Evolutionary conservation across 257 asterid genomes (phyloP), one percentile per base, ranked within the genome.

Genomic region (Phtheirospermum japonicum): DNA sequence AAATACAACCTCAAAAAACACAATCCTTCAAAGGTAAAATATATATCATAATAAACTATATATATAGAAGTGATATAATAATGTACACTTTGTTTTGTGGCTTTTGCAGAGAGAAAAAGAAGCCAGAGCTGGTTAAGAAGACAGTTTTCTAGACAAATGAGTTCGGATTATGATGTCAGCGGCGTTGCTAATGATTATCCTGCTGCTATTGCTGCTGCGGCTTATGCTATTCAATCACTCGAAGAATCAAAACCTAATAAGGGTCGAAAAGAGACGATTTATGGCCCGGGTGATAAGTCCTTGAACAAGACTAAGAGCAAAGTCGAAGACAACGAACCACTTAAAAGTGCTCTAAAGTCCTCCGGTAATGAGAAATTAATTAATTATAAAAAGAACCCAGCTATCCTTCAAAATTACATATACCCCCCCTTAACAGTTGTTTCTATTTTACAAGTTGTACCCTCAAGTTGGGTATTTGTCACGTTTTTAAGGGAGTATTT

Each of bases 151-250:
- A 77, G 87, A 68, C 82, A 79, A 46, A 80, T 71, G 91, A 79
- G 83, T 64, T 71, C 65, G 63, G 86, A 82, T 33, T 53, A 66
- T 65, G 93, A 83, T 55, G 68, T 57, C 33, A 68, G 65, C 49
- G 75, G 73, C 10, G 72, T 68, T 4, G n/a, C 28, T 3, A 23
- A 23, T 23, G 95, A 81, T 8, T 86, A 84, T 52, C 86, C 80
- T 13, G 64, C 85, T 48, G 95, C 97, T 3, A 80, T 86, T 62
- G 98, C 97, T 12, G 97, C 95, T 17, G 89, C 95, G 58, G 98
- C 98, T 55, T 83, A 71, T 61, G 98, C 98, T 26, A 66, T 92
- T 69, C 80, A 80, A 66, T 73, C 88, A 13, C 81, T 83, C 4
- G 89, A 92, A 68, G 89, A 81, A 67, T 70, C 85, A 52, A 66